These are phyloP conservation scores for Seiridium unicorne DNA, from an alignment of 2,329 filamentous ascomycete species.

Conservation along the genomic window DNA sequence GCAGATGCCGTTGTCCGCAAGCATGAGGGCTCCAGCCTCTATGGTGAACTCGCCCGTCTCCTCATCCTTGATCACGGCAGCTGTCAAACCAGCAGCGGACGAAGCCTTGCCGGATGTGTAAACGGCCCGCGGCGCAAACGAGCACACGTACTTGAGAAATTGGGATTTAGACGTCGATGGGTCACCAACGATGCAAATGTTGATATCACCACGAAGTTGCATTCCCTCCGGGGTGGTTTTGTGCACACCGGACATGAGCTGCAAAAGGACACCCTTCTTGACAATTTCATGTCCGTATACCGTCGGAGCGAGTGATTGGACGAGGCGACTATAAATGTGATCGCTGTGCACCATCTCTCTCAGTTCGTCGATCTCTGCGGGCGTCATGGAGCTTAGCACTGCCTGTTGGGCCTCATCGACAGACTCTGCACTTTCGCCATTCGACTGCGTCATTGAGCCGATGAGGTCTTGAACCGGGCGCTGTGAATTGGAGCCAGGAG, in stretches of 20 bases:
- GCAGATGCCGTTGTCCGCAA: conserved; percentile 95
- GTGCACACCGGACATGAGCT: conserved; percentile 92
- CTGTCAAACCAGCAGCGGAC: conserved; percentile 94
- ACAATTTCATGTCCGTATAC: conserved; percentile 97
- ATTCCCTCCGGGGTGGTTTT: conserved; percentile 93
- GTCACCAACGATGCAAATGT: conserved; percentile 97
- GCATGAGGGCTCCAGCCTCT: conserved; percentile 95
- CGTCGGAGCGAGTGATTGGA: conserved; percentile 93
- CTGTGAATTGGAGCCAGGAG: conserved; percentile 71
- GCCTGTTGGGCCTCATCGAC: conserved; percentile 87
- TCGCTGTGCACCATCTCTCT: conserved; percentile 92
- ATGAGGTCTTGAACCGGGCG: conserved; percentile 83
- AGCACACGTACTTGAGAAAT: conserved; percentile 97
- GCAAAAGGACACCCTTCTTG: conserved; percentile 92
- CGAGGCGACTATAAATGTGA: conserved; percentile 89
- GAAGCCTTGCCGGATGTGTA: conserved; percentile 98
- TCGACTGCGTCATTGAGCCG: conserved; percentile 74
- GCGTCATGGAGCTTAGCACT: conserved; percentile 81
- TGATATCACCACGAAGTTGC: conserved; percentile 94
- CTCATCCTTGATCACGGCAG: conserved; percentile 95
- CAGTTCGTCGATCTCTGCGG: conserved; percentile 85
- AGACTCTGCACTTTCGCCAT: conserved; percentile 65
- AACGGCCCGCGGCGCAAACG: conserved; percentile 91
- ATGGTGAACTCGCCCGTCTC: conserved; percentile 99
- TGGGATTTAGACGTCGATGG: conserved; percentile 97